Conservation (phyloP, 73 alveolate species). For the Paramecium primaurelia region DNA sequence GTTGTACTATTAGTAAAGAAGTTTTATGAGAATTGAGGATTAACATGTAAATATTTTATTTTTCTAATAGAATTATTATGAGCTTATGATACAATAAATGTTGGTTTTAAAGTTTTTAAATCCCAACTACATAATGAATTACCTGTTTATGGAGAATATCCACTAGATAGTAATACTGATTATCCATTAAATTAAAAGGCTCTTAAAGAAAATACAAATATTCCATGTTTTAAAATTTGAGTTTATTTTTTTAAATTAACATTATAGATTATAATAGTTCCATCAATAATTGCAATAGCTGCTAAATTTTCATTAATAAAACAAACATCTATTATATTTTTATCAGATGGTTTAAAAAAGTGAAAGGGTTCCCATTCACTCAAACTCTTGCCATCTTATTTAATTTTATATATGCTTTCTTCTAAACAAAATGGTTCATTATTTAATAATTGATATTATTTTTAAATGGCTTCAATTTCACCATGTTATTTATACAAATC, state of each 20-base stretch:
- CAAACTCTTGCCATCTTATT: conserved; percentile 31
- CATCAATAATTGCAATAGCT: conserved; percentile 18
- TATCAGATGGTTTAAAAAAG: conserved; percentile 5
- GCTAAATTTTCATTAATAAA: conserved; percentile 19
- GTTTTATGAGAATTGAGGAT: conserved; percentile 11
- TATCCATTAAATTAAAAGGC: conserved; percentile 25
- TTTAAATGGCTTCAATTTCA: not conserved
- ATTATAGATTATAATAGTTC: conserved; percentile 6
- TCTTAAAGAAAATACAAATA: not conserved
- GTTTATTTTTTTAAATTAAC: not conserved
- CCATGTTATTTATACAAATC: conserved; percentile 4
- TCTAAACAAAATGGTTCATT: conserved; percentile 28
- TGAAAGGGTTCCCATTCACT: conserved; percentile 38
- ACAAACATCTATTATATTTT: conserved; percentile 8
- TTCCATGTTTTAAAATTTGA: conserved; percentile 23
- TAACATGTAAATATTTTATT: conserved; percentile 39
- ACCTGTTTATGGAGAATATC: conserved; percentile 19
- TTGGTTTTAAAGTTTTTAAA: not conserved
- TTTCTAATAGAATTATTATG: conserved; percentile 33
- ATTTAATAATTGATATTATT: not conserved
- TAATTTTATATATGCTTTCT: conserved; percentile 19
- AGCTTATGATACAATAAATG: not conserved
- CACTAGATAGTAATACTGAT: conserved; percentile 36
- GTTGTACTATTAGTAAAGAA: conserved; percentile 17
- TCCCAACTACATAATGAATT: conserved; percentile 37